A percentile compares a stretch with the other conserved stretches of the same genome.
These are phyloP conservation scores for Scorias spongiosa DNA, from an alignment of 2,329 filamentous ascomycete species.

Conservation along the genomic window DNA sequence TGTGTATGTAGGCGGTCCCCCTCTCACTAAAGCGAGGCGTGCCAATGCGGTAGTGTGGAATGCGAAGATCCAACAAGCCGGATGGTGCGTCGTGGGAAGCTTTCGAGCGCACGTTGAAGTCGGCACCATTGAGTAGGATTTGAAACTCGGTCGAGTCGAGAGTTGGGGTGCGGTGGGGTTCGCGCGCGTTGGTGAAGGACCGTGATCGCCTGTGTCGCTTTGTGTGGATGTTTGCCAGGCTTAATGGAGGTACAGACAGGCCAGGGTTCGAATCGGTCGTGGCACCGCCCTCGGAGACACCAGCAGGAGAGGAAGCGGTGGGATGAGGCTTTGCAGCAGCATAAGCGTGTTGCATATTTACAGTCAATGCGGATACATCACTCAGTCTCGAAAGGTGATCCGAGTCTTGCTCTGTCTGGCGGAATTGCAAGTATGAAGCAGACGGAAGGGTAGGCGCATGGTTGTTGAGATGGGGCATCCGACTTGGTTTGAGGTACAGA, in stretches of 20 bases:
- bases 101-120: slow-evolving; percentile 10
- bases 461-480: slow-evolving; percentile 10
- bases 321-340: slow-evolving; percentile 6
- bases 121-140: slow-evolving; percentile 11
- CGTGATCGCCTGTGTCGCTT: slow-evolving; percentile 39
- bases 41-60: slow-evolving; percentile 73
- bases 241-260: slow-evolving; percentile 9
- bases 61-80: slow-evolving; percentile 26
- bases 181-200: slow-evolving; percentile 61
- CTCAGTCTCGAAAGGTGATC: neutral
- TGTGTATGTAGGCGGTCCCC: slow-evolving; percentile 63
- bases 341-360: slow-evolving; percentile 5
- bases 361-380: neutral
- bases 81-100: slow-evolving; percentile 14
- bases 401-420: neutral
- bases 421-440: slow-evolving; percentile 4
- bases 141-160: slow-evolving; percentile 14
- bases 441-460: slow-evolving; percentile 16
- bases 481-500: slow-evolving; percentile 31
- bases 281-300: no score
- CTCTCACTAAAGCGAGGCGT: slow-evolving; percentile 63
- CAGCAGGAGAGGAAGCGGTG: no score
- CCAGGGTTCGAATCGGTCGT: slow-evolving; percentile 7
- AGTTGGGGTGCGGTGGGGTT: slow-evolving; percentile 29
- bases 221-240: slow-evolving; percentile 9